A percentile compares a stretch with the other conserved stretches of the same genome.
phyloP scores from a whole-genome alignment of 331 rosid species.

The Acacia pycnantha region DNA sequence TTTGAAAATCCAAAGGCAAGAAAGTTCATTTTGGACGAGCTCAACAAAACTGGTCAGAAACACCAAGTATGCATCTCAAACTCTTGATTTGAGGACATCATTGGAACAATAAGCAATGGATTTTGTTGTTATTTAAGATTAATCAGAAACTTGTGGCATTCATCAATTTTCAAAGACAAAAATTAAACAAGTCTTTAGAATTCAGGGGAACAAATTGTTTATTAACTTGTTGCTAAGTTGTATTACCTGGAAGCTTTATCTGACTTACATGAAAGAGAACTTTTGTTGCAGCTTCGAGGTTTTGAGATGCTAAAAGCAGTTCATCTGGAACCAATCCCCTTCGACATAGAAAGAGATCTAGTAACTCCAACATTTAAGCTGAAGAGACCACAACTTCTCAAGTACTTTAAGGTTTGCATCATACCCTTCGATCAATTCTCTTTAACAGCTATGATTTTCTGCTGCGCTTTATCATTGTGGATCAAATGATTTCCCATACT shows the following conservation, averaged over 20 bases:
- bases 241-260: conserved; percentile 1
- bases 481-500: background rate
- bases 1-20: conserved; percentile 69
- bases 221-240: background rate
- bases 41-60: conserved; percentile 67
- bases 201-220: background rate
- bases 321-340: conserved; percentile 76
- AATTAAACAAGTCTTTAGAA: background rate
- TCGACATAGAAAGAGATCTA: conserved; percentile 89
- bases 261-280: conserved; percentile 10
- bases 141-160: background rate
- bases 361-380: conserved; percentile 90
- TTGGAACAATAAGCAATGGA: background rate
- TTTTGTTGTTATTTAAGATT: background rate
- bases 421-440: conserved; percentile 5
- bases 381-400: conserved; percentile 78
- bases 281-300: conserved; percentile 75
- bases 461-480: background rate
- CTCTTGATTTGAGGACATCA: background rate
- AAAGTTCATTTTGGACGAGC: conserved; percentile 79
- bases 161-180: background rate
- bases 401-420: conserved; percentile 66
- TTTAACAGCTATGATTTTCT: background rate
- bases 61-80: conserved; percentile 51
- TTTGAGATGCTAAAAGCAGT: conserved; percentile 89